phyloP scores from a whole-genome alignment of 2,329 filamentous ascomycete genomes.

The Trematosphaeria pertusa region DNA sequence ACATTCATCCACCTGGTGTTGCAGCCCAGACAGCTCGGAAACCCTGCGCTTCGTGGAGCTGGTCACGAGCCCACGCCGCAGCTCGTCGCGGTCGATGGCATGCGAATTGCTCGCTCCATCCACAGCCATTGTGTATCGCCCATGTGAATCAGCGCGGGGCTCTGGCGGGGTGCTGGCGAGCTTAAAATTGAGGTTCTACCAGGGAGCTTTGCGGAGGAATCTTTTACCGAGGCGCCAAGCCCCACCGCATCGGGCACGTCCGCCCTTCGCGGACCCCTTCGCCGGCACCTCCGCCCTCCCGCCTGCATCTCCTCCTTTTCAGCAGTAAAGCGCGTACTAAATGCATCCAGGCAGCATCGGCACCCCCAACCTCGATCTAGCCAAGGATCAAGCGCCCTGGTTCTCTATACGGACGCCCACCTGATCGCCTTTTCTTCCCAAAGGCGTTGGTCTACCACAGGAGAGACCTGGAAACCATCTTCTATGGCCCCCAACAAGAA shows the following conservation, averaged over 20 bases:
- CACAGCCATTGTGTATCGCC: constrained; percentile 44
- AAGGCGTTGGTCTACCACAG: constrained; percentile 16
- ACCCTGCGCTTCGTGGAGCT: constrained; percentile 58
- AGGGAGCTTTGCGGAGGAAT: constrained; percentile 24
- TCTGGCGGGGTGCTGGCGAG: constrained; percentile 32
- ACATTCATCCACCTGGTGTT: constrained; percentile 52
- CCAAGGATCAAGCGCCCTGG: constrained; percentile 43
- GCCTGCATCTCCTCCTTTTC: not conserved
- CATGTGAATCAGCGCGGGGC: constrained; percentile 37
- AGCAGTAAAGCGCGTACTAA: constrained; percentile 32
- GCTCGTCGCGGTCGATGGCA: constrained; percentile 40
- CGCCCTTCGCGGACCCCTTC: not conserved
- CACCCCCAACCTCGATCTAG: constrained; percentile 42
- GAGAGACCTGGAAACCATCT: constrained; percentile 11
- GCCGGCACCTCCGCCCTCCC: constrained; percentile 9
- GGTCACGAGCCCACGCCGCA: constrained; percentile 52
- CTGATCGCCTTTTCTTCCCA: constrained; percentile 23
- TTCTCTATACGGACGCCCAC: constrained; percentile 42
- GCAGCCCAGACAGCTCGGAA: constrained; percentile 52
- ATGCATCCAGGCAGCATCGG: constrained; percentile 37
- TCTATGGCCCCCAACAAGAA: constrained; percentile 77
- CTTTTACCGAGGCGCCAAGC: constrained; percentile 33
- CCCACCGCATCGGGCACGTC: constrained; percentile 22
- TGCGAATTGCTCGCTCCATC: constrained; percentile 42
- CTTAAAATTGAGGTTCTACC: constrained; percentile 31